Percentiles rank a stretch among this genome's conserved stretches.
These are phyloP conservation scores for Ceratobasidium sp. DNA, from an alignment of 1,284 basidiomycete species.

Conservation along the genomic window DNA sequence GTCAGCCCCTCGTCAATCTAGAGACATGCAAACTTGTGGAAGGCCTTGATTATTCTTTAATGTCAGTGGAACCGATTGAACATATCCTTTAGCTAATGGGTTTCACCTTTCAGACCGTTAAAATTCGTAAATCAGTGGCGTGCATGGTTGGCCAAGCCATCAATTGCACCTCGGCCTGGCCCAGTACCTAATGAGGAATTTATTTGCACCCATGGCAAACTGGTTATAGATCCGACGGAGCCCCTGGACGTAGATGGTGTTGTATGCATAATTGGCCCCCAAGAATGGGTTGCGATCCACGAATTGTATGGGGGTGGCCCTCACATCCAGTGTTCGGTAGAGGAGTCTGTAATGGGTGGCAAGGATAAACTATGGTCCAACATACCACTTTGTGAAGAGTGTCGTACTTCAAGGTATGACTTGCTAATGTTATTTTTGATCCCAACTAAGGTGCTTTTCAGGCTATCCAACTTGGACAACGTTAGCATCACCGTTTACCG, in stretches of 20 bases:
- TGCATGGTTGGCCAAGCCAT: constrained; percentile 22
- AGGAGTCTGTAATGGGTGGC: background rate
- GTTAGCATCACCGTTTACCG: constrained; percentile 23
- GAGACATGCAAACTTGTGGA: constrained; percentile 13
- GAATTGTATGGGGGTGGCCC: constrained; percentile 34
- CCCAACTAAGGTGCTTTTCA: background rate
- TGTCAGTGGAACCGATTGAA: background rate
- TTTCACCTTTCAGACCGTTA: constrained; percentile 1
- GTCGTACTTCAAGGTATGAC: constrained; percentile 17
- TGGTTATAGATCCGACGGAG: constrained; percentile 13
- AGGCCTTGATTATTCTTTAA: constrained; percentile 2
- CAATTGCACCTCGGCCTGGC: background rate
- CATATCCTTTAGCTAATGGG: background rate
- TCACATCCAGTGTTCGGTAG: constrained; percentile 14
- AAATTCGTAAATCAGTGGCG: constrained; percentile 26
- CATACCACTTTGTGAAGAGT: constrained; percentile 8
- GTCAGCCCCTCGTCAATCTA: background rate
- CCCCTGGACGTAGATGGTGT: constrained; percentile 11
- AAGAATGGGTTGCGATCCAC: constrained; percentile 28
- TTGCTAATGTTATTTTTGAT: background rate
- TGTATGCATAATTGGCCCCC: background rate
- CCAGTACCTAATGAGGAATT: constrained; percentile 3
- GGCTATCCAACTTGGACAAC: constrained; percentile 10
- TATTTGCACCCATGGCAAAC: constrained; percentile 21
- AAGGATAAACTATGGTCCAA: constrained; percentile 8